These are phyloP conservation scores for Zostera marina DNA, from an alignment of 116 monocot genomes.

Conservation along the genomic window DNA sequence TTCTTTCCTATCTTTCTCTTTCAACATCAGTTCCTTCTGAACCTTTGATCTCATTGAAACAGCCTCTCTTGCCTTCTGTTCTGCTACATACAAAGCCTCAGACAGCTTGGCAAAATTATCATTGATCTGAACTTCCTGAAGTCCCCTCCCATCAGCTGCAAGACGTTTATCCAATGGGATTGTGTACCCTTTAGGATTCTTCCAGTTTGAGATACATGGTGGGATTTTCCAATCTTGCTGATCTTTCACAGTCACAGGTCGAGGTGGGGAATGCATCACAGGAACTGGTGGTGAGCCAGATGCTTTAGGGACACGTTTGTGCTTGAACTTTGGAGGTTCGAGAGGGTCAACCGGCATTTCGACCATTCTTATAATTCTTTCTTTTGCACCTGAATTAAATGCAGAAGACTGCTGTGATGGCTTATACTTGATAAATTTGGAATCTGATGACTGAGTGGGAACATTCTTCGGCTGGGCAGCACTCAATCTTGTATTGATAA, in stretches of 20 bases:
- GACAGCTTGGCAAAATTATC: conserved; percentile 96
- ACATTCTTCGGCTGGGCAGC: conserved; percentile 99
- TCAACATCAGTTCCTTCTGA: conserved; percentile 80
- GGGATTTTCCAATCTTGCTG: conserved; percentile 99
- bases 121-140: conserved; percentile 98
- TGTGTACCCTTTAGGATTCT: conserved; percentile 96
- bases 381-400: conserved; percentile 94
- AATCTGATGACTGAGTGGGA: conserved; percentile 54
- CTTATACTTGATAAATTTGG: conserved; percentile 93
- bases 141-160: conserved; percentile 92
- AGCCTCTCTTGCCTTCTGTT: conserved; percentile 97
- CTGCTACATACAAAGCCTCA: conserved; percentile 88
- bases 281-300: conserved; percentile 90
- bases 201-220: conserved; percentile 98
- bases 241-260: conserved; percentile 94
- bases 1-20: conserved; percentile 95
- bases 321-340: conserved; percentile 97
- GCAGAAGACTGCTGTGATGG: conserved; percentile 87
- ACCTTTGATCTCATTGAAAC: conserved; percentile 97
- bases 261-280: conserved; percentile 92
- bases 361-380: conserved; percentile 88
- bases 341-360: conserved; percentile 91
- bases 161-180: conserved; percentile 94
- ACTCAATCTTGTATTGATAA: conserved; percentile 77
- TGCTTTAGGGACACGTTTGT: conserved; percentile 81